Evolutionary conservation across 768 basidiomycete genomes (phyloP), one percentile per base, ranked within the genome.

Genomic region (Termitomyces sp.): DNA sequence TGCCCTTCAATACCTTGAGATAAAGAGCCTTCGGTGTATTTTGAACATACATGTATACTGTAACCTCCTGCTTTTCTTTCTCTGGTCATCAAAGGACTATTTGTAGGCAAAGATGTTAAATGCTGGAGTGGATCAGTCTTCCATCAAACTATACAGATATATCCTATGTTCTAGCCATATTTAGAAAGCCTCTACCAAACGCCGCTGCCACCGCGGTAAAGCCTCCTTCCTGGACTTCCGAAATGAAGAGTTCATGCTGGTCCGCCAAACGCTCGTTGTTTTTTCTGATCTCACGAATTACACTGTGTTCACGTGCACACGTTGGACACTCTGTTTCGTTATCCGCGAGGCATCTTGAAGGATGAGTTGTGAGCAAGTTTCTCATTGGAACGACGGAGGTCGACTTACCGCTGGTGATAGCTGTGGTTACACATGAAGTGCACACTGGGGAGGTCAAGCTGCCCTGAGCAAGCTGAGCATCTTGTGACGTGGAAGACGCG

Each of bases 391-490:
- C 46, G 39, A 22, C 36, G 27, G 34, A 53, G 54, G 34, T 49
- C 20, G 2, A 57, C 71, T 68, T 72, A 92, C 92, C 94, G 80
- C 68, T 96, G 93, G 69, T 99, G 97, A 74, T 92, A 98, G 59
- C 92, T 94, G 68, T 98, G 97, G 65, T 88, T 87, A 72, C 96
- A 99, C 96, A 98, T 97, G 67, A 98, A 98, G 71, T 98, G 95
- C 6, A 98, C 80, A 61, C 85, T 89, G 0, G 97, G 96, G 10
- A 98, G 82, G 68, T 98, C 95, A 59, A 98, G 83, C 64, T 90
- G 92, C 1, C 88, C 92, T 16, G 86, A 81, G 69, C 97, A 98
- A 4, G 87, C 81, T 22, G 95, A 88, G 70, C 97, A 98, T 42
- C 94, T 79, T 8, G 94, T 95, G 59, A 96, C 91, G 67, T 98